Evolutionary conservation across 2,329 filamentous ascomycete genomes (phyloP).

Genomic region (Didymella pinodella): DNA sequence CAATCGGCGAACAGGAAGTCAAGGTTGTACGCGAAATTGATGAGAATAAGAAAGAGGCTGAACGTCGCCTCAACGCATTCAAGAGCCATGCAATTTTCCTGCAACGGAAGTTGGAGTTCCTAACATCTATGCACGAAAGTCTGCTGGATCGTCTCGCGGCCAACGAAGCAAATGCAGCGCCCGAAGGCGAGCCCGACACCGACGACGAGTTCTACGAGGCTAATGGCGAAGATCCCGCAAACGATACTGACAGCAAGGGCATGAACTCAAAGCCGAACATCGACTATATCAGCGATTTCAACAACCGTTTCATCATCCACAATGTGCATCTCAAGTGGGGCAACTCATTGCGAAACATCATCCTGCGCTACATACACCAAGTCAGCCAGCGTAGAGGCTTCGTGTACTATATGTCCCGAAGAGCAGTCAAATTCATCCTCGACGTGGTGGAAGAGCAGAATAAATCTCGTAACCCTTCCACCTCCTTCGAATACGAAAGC

Average conservation of each 20-base stretch:
- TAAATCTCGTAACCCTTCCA: conserved; percentile 61
- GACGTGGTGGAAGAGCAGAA: conserved; percentile 96
- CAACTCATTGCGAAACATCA: conserved; percentile 93
- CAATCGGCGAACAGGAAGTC: conserved; percentile 78
- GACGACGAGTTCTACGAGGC: conserved; percentile 58
- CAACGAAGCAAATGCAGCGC: conserved; percentile 61
- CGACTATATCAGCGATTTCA: conserved; percentile 93
- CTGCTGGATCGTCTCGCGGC: conserved; percentile 64
- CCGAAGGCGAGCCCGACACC: conserved; percentile 53
- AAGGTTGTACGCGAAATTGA: conserved; percentile 63
- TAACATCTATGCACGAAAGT: conserved; percentile 65
- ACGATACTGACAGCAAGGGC: conserved; percentile 57
- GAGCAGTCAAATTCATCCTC: conserved; percentile 96
- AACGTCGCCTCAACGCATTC: conserved; percentile 64
- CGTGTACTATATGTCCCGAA: conserved; percentile 94
- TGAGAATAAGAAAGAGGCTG: conserved; percentile 60
- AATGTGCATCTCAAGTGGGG: conserved; percentile 99
- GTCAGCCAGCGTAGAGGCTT: conserved; percentile 95
- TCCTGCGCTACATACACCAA: conserved; percentile 96
- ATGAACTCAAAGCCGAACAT: conserved; percentile 74
- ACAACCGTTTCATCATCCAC: conserved; percentile 97
- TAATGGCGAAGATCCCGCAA: conserved; percentile 61
- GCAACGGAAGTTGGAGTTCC: conserved; percentile 65
- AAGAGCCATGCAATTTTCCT: conserved; percentile 65
- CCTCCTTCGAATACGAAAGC: conserved; percentile 22